phyloP scores from a whole-genome alignment of 169 alveolate species.

The Babesia ovis region DNA sequence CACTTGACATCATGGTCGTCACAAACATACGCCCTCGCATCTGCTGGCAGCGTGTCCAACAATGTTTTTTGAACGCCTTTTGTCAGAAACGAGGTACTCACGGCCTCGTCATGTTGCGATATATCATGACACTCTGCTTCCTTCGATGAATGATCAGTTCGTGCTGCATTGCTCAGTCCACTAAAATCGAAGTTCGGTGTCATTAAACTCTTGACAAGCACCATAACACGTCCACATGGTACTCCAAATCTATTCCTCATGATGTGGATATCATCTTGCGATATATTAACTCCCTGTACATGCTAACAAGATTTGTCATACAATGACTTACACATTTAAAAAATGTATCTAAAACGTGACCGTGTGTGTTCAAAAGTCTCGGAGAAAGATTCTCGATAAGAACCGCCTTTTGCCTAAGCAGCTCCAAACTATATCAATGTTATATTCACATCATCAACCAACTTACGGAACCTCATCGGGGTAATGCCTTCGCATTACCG shows the following conservation, averaged over 20 bases:
- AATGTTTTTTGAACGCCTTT: conserved; percentile 37
- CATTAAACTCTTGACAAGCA: conserved; percentile 61
- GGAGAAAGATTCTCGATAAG: conserved; percentile 46
- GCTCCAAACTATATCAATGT: conserved; percentile 23
- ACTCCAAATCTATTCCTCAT: conserved; percentile 74
- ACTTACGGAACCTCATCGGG: conserved; percentile 56
- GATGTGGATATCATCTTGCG: conserved; percentile 71
- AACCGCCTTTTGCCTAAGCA: conserved; percentile 58
- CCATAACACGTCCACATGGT: conserved; percentile 74
- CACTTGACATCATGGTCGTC: conserved; percentile 78
- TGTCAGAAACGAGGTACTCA: background rate
- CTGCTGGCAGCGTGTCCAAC: conserved; percentile 64
- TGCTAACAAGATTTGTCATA: background rate
- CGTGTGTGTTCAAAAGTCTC: conserved; percentile 27
- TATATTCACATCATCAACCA: background rate
- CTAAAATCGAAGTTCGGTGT: conserved; percentile 71
- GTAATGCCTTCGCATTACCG: conserved; percentile 30
- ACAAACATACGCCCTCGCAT: conserved; percentile 72
- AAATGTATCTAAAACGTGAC: conserved; percentile 11
- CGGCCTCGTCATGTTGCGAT: background rate
- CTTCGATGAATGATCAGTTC: background rate
- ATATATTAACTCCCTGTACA: conserved; percentile 65
- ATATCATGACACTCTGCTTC: background rate
- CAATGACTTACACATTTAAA: conserved; percentile 43
- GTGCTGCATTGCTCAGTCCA: background rate